Percentiles rank a stretch among this genome's conserved stretches.
Evolutionary conservation across 2,329 filamentous ascomycete species (phyloP).

Genomic region (Neofusicoccum umdonicola): DNA sequence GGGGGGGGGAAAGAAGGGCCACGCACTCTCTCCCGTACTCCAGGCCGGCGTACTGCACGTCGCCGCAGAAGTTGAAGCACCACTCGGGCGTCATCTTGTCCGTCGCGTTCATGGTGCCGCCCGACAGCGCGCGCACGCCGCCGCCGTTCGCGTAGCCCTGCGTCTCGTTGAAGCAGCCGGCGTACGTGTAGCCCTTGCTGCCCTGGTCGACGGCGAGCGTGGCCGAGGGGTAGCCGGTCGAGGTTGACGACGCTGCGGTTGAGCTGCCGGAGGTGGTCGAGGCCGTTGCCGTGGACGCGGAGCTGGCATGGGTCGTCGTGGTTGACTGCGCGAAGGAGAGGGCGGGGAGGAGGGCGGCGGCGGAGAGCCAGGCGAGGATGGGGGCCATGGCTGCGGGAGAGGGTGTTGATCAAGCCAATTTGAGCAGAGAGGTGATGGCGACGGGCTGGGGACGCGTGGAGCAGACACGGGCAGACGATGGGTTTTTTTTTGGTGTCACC

Average conservation of each 20-base stretch:
- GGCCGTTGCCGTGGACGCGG: not conserved
- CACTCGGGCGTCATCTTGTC: conserved; percentile 1
- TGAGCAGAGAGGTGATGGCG: not conserved
- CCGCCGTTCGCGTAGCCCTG: conserved; percentile 1
- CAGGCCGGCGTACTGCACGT: conserved; percentile 5
- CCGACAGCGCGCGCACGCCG: conserved; percentile 8
- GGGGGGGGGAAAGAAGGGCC: too few species aligned
- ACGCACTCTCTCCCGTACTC: conserved; percentile 16
- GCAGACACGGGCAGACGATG: not conserved
- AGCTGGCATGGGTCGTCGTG: not conserved
- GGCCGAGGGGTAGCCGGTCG: not conserved
- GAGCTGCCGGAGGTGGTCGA: not conserved
- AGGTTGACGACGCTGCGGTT: not conserved
- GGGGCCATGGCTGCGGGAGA: not conserved
- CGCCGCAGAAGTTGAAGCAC: conserved; percentile 1
- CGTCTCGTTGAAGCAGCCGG: conserved; percentile 17
- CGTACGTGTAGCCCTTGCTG: not conserved
- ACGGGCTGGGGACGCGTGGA: not conserved
- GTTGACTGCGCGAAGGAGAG: not conserved
- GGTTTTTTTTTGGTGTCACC: not conserved
- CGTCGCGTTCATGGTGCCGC: conserved; percentile 2
- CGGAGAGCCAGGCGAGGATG: not conserved
- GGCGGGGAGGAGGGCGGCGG: not conserved
- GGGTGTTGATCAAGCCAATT: not conserved
- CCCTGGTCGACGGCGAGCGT: conserved; percentile 7